Conservation (phyloP, 2,329 filamentous ascomycete species). For the Cytospora paraplurivora region DNA sequence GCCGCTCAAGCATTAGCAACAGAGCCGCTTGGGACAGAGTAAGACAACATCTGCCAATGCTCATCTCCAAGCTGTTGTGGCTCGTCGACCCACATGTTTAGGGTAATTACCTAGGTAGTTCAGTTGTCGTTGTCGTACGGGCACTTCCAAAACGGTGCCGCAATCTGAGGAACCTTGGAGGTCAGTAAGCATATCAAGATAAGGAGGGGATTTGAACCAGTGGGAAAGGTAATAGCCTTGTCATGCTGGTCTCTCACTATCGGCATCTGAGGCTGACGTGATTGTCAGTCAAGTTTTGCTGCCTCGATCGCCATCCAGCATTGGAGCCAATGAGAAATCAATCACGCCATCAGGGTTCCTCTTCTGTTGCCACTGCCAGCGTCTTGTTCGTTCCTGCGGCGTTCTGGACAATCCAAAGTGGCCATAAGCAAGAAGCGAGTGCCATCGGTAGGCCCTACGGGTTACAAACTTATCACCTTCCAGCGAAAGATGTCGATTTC, state of each 20-base stretch:
- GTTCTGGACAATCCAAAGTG: slow-evolving; percentile 51
- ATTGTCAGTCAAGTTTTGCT: slow-evolving; percentile 42
- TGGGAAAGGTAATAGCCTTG: slow-evolving; percentile 43
- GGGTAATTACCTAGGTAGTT: slow-evolving; percentile 55
- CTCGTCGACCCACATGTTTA: slow-evolving; percentile 76
- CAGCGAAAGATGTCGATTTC: slow-evolving; percentile 59
- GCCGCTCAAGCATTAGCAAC: slow-evolving; percentile 65
- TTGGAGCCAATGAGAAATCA: slow-evolving; percentile 70
- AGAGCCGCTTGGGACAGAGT: slow-evolving; percentile 57
- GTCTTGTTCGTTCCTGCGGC: slow-evolving; percentile 59
- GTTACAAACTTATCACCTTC: slow-evolving; percentile 38
- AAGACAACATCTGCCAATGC: too few relatives aligned
- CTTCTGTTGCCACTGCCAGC: slow-evolving; percentile 63
- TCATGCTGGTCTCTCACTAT: background rate
- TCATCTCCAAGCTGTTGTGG: slow-evolving; percentile 70
- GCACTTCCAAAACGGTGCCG: slow-evolving; percentile 59
- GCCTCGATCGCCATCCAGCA: slow-evolving; percentile 60
- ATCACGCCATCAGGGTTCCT: slow-evolving; percentile 61
- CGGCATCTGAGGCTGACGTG: background rate
- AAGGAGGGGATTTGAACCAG: slow-evolving; percentile 56
- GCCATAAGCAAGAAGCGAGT: slow-evolving; percentile 61
- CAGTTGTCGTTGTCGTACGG: slow-evolving; percentile 65
- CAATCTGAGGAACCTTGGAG: slow-evolving; percentile 70
- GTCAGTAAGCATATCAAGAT: slow-evolving; percentile 74
- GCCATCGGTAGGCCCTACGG: slow-evolving; percentile 62